phyloP scores from a whole-genome alignment of 495 filamentous ascomycete genomes.

The Haplographium delicatum region DNA sequence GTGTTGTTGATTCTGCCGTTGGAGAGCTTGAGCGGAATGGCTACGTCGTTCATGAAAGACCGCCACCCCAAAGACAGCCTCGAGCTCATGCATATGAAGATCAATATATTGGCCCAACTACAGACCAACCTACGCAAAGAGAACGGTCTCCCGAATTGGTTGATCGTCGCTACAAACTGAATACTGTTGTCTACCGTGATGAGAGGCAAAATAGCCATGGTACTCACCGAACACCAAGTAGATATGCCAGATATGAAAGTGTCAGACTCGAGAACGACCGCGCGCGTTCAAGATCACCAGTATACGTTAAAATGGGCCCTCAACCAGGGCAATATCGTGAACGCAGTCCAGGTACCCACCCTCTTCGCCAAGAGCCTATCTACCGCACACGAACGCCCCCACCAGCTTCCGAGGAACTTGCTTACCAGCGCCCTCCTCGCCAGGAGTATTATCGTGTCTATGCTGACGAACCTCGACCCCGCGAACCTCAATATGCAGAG shows the following conservation, averaged over 20 bases:
- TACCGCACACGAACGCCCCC: slow-evolving; percentile 17
- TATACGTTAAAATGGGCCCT: slow-evolving; percentile 25
- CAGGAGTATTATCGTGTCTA: slow-evolving; percentile 33
- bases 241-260: slow-evolving; percentile 28
- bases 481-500: slow-evolving; percentile 28
- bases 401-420: slow-evolving; percentile 17
- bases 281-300: slow-evolving; percentile 28
- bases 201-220: slow-evolving; percentile 22
- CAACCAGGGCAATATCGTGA: slow-evolving; percentile 13
- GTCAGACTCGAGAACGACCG: slow-evolving; percentile 26
- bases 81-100: slow-evolving; percentile 19
- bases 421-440: slow-evolving; percentile 18
- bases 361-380: slow-evolving; percentile 14
- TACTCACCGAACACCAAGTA: slow-evolving; percentile 22
- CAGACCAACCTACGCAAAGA: slow-evolving; percentile 8
- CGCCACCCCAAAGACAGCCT: slow-evolving; percentile 1
- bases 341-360: slow-evolving; percentile 14
- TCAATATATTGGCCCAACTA: slow-evolving; percentile 9
- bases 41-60: slow-evolving; percentile 13
- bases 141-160: slow-evolving; percentile 26
- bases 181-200: slow-evolving; percentile 27
- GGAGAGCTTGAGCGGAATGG: slow-evolving; percentile 2
- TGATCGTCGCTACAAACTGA: slow-evolving; percentile 26
- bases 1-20: neutral
- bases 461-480: slow-evolving; percentile 26